A percentile compares a stretch with the other conserved stretches of the same genome.
These are phyloP conservation scores for Hsuehochloa calcarea DNA, from an alignment of 176 grass and related monocot genomes.

Conservation along the genomic window DNA sequence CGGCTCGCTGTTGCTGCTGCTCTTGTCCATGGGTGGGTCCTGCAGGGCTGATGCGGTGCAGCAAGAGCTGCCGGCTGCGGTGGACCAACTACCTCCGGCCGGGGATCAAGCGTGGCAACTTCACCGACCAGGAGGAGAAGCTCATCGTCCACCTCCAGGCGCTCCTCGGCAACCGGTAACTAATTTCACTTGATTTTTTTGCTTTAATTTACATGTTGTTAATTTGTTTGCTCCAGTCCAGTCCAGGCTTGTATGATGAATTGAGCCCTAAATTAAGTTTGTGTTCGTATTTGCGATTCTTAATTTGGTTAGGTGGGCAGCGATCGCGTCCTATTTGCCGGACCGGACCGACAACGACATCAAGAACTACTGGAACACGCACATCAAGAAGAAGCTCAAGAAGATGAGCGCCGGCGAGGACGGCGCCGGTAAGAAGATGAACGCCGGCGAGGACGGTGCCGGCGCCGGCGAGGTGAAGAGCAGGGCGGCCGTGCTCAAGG, in stretches of 20 bases:
- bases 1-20: not conserved
- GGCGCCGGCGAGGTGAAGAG: not conserved
- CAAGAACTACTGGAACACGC: slow-evolving; percentile 99
- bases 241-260: not conserved
- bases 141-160: slow-evolving; percentile 97
- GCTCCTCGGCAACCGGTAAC: slow-evolving; percentile 76
- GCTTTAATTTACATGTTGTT: not conserved
- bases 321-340: slow-evolving; percentile 83
- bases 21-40: not conserved
- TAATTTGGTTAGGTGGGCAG: slow-evolving; percentile 54
- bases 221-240: not conserved
- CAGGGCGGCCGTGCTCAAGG: slow-evolving; percentile 44
- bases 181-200: not conserved
- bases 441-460: too few relatives aligned
- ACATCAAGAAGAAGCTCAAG: slow-evolving; percentile 83
- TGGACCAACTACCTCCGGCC: slow-evolving; percentile 99
- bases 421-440: too few relatives aligned
- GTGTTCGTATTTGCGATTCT: not conserved
- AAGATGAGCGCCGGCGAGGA: slow-evolving; percentile 4
- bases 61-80: slow-evolving; percentile 96
- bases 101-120: slow-evolving; percentile 96
- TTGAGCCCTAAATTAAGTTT: not conserved
- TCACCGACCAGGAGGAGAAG: slow-evolving; percentile 86
- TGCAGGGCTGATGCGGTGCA: slow-evolving; percentile 91
- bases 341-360: slow-evolving; percentile 94